A percentile compares a stretch with the other conserved stretches of the same genome.
Conservation (phyloP, 2,329 filamentous ascomycete genomes). For the Pleoardoris graminearum region DNA sequence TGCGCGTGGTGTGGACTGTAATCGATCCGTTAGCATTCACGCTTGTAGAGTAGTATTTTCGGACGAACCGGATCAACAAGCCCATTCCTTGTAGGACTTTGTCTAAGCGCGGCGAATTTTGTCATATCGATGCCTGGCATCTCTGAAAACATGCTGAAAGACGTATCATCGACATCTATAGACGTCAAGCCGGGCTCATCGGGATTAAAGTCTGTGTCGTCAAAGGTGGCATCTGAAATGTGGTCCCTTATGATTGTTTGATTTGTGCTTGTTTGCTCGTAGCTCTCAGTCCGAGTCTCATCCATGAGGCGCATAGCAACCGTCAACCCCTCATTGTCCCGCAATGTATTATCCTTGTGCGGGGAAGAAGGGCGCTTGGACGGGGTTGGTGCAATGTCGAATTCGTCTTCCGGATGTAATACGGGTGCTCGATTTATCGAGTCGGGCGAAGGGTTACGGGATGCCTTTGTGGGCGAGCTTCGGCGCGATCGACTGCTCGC, state of each 20-base stretch:
- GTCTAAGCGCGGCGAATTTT: slow-evolving; percentile 73
- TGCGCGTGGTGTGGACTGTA: slow-evolving; percentile 37
- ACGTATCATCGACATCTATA: slow-evolving; percentile 73
- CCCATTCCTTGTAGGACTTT: slow-evolving; percentile 53
- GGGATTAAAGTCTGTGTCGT: slow-evolving; percentile 36
- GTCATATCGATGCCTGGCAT: slow-evolving; percentile 78
- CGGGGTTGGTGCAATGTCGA: slow-evolving; percentile 21
- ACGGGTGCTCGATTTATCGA: slow-evolving; percentile 16
- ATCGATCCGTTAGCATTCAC: slow-evolving; percentile 12
- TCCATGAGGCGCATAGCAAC: slow-evolving; percentile 43
- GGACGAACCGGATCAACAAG: slow-evolving; percentile 28
- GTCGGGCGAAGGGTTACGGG: slow-evolving; percentile 29
- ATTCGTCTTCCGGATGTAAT: slow-evolving; percentile 13
- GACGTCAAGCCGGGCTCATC: slow-evolving; percentile 36
- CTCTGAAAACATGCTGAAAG: slow-evolving; percentile 85
- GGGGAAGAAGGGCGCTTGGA: slow-evolving; percentile 26
- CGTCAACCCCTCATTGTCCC: slow-evolving; percentile 46
- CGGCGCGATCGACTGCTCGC: slow-evolving; percentile 32
- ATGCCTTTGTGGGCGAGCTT: slow-evolving; percentile 35
- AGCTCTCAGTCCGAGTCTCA: slow-evolving; percentile 26
- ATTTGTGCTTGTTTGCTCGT: slow-evolving; percentile 27
- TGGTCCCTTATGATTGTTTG: slow-evolving; percentile 26
- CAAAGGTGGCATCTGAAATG: slow-evolving; percentile 27
- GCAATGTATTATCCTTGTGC: slow-evolving; percentile 29
- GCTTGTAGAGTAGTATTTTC: slow-evolving; percentile 9